Conservation (phyloP, 2,329 filamentous ascomycete genomes). For the Beauveria australis region DNA sequence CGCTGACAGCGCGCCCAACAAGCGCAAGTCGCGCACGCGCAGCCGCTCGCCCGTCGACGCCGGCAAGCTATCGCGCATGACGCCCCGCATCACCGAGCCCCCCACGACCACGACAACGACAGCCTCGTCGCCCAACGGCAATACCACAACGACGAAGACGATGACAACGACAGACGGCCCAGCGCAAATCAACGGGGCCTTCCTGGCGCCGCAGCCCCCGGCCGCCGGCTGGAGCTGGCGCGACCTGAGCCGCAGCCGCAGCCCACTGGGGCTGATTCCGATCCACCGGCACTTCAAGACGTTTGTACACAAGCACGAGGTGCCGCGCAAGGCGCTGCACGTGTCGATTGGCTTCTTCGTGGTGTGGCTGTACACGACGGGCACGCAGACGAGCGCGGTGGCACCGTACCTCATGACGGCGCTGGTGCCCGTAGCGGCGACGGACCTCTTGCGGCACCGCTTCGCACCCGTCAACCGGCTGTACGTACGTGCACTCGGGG, state of each 20-base stretch:
- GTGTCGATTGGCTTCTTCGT: constrained; percentile 96
- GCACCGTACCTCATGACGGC: constrained; percentile 75
- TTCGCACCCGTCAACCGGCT: constrained; percentile 74
- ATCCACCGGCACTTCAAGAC: constrained; percentile 87
- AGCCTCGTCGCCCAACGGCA: constrained; percentile 13
- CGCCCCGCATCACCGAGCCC: constrained; percentile 31
- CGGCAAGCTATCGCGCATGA: constrained; percentile 45
- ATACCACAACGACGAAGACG: constrained; percentile 12
- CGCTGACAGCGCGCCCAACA: constrained; percentile 29
- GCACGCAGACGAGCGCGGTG: constrained; percentile 68
- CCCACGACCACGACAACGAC: background rate
- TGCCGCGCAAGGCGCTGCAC: constrained; percentile 86
- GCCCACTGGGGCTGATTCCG: constrained; percentile 86
- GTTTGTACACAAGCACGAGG: constrained; percentile 94
- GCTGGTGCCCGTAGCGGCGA: constrained; percentile 74
- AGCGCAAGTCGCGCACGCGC: constrained; percentile 57
- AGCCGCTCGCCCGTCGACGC: constrained; percentile 59
- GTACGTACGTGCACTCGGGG: constrained; percentile 78
- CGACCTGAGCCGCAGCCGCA: constrained; percentile 84
- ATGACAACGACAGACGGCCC: constrained; percentile 20
- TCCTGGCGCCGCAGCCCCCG: constrained; percentile 56
- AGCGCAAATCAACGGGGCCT: constrained; percentile 49
- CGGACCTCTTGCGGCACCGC: constrained; percentile 76
- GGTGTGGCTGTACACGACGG: constrained; percentile 73
- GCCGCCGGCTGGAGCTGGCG: constrained; percentile 65